These are phyloP conservation scores for Ophiostoma ulmi DNA, from an alignment of 2,329 filamentous ascomycete genomes.

Conservation along the genomic window DNA sequence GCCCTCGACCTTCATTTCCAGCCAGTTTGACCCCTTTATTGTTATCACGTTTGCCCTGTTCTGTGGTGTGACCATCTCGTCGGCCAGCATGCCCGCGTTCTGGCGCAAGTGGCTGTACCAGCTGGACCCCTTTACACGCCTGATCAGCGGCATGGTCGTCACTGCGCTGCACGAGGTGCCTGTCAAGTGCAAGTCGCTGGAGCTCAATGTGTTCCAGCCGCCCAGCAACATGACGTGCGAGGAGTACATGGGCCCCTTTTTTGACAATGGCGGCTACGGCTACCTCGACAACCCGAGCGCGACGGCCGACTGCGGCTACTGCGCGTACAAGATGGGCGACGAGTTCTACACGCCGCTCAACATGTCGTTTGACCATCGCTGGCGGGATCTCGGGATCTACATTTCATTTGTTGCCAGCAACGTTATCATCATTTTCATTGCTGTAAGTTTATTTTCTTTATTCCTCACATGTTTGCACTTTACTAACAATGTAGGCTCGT, in stretches of 20 bases:
- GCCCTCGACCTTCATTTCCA: conserved; percentile 71
- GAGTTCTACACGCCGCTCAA: conserved; percentile 68
- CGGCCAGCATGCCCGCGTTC: conserved; percentile 69
- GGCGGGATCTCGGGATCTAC: conserved; percentile 79
- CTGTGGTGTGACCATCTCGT: conserved; percentile 80
- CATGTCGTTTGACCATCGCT: conserved; percentile 62
- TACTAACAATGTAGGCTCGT: conserved; percentile 38
- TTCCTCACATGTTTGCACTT: background rate
- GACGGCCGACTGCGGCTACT: conserved; percentile 69
- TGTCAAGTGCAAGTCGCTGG: conserved; percentile 56
- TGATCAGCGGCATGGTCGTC: conserved; percentile 74
- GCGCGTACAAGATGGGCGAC: conserved; percentile 73
- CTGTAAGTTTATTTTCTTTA: conserved; percentile 39
- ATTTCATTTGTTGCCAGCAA: conserved; percentile 73
- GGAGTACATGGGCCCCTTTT: conserved; percentile 69
- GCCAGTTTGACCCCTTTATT: conserved; percentile 75
- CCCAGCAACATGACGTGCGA: conserved; percentile 64
- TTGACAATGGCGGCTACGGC: conserved; percentile 60
- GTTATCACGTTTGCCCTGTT: conserved; percentile 80
- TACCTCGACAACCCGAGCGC: conserved; percentile 62
- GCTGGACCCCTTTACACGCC: conserved; percentile 75
- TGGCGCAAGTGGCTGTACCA: conserved; percentile 79
- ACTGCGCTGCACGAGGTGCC: conserved; percentile 64
- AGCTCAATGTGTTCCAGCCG: conserved; percentile 64
- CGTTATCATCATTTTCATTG: conserved; percentile 55